Conservation (phyloP, 768 basidiomycete genomes). For the Boletus sp. region DNA sequence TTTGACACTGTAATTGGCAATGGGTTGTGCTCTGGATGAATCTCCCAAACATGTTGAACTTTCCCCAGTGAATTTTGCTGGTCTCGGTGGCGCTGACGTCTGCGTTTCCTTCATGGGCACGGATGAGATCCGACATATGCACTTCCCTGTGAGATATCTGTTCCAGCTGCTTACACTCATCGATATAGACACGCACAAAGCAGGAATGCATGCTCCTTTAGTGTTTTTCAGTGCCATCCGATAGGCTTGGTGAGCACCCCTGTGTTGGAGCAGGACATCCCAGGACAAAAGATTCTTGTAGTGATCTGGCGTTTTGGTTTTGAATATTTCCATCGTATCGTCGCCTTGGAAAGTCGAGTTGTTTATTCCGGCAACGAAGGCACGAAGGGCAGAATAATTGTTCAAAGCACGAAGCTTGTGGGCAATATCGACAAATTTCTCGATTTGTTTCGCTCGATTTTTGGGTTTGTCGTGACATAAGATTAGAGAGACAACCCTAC, state of each 20-base stretch:
- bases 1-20: conserved; percentile 72
- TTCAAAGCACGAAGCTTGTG: conserved; percentile 75
- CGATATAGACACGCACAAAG: conserved; percentile 49
- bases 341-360: conserved; percentile 76
- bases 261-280: conserved; percentile 79
- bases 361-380: conserved; percentile 92
- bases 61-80: conserved; percentile 88
- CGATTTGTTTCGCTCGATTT: conserved; percentile 74
- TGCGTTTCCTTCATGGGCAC: conserved; percentile 79
- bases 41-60: conserved; percentile 88
- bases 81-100: conserved; percentile 66
- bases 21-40: conserved; percentile 76
- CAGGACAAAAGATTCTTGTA: conserved; percentile 79
- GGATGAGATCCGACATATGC: conserved; percentile 85
- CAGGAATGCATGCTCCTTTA: conserved; percentile 84
- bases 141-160: conserved; percentile 64
- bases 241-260: conserved; percentile 86
- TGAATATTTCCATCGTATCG: conserved; percentile 73
- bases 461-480: conserved; percentile 80
- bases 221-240: conserved; percentile 83
- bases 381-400: conserved; percentile 91
- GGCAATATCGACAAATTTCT: conserved; percentile 85
- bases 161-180: conserved; percentile 3
- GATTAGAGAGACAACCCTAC: conserved; percentile 88
- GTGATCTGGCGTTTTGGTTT: conserved; percentile 57